Evolutionary conservation across 176 grass and related monocot species (phyloP).

Genomic region (Carex scoparia): DNA sequence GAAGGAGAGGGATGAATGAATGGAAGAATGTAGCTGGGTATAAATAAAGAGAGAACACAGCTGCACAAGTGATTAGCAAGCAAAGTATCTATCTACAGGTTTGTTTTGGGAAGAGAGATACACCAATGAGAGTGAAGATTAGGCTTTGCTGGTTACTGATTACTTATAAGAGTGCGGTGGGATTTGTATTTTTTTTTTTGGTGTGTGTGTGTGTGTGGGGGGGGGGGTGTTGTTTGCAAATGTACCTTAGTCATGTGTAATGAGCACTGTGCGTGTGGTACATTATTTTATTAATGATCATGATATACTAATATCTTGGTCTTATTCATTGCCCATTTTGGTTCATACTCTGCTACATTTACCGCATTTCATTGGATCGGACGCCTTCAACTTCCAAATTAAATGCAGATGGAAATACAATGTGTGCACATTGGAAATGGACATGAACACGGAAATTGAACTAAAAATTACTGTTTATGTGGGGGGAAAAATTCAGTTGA

Average conservation of each 20-base stretch:
- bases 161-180: background rate
- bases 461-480: too few relatives aligned
- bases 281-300: background rate
- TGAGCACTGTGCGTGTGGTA: background rate
- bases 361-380: background rate
- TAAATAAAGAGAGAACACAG: background rate
- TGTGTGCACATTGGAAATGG: too few relatives aligned
- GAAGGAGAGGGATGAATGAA: background rate
- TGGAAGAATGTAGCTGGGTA: constrained; percentile 16
- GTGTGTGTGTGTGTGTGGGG: too few relatives aligned
- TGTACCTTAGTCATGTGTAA: background rate
- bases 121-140: background rate
- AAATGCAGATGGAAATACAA: too few relatives aligned
- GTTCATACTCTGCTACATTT: background rate
- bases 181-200: background rate
- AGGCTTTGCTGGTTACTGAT: background rate
- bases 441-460: too few relatives aligned
- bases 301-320: background rate
- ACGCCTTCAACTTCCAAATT: too few relatives aligned
- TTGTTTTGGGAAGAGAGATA: background rate
- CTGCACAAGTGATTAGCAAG: constrained; percentile 3
- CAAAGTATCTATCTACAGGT: background rate
- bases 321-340: background rate
- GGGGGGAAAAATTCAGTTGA: too few relatives aligned
- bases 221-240: background rate